A percentile compares a stretch with the other conserved stretches of the same genome.
Conservation (phyloP, 2,329 filamentous ascomycete species). For the Septoria linicola region DNA sequence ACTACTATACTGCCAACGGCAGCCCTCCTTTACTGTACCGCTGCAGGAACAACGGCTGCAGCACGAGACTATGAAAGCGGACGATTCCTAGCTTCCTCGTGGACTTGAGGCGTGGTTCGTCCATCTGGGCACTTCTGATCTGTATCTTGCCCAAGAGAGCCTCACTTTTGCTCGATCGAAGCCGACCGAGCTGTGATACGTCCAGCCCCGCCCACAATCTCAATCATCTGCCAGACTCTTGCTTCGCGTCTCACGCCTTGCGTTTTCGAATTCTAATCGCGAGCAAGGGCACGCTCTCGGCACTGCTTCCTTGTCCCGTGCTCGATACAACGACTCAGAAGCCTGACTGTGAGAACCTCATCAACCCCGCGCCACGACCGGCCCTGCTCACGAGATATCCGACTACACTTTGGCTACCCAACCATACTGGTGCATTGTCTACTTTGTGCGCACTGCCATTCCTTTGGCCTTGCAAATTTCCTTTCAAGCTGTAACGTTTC, state of each 20-base stretch:
- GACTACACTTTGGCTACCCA: conserved; percentile 25
- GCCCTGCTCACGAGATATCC: conserved; percentile 24
- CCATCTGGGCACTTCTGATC: neutral
- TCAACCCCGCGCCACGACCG: conserved; percentile 25
- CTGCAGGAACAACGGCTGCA: conserved; percentile 3
- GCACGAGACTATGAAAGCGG: conserved; percentile 5
- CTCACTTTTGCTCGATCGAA: conserved; percentile 25
- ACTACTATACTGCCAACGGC: conserved; percentile 2
- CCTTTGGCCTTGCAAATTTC: conserved; percentile 22
- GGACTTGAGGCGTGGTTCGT: neutral
- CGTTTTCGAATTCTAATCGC: conserved; percentile 30
- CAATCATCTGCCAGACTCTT: conserved; percentile 23
- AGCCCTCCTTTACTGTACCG: conserved; percentile 3
- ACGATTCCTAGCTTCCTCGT: neutral
- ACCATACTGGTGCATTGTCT: conserved; percentile 25
- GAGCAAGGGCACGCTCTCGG: conserved; percentile 27
- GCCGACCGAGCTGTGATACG: conserved; percentile 19
- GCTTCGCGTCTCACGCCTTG: conserved; percentile 31
- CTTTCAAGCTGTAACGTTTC: conserved; percentile 22
- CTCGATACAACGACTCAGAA: conserved; percentile 20
- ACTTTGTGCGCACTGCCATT: conserved; percentile 25
- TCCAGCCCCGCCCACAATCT: conserved; percentile 23
- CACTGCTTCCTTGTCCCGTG: conserved; percentile 27
- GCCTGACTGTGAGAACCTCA: conserved; percentile 18
- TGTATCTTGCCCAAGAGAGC: conserved; percentile 12